Percentiles rank a stretch among this genome's conserved stretches.
Evolutionary conservation across 768 basidiomycete genomes (phyloP).

Genomic region (Boletales sp.): DNA sequence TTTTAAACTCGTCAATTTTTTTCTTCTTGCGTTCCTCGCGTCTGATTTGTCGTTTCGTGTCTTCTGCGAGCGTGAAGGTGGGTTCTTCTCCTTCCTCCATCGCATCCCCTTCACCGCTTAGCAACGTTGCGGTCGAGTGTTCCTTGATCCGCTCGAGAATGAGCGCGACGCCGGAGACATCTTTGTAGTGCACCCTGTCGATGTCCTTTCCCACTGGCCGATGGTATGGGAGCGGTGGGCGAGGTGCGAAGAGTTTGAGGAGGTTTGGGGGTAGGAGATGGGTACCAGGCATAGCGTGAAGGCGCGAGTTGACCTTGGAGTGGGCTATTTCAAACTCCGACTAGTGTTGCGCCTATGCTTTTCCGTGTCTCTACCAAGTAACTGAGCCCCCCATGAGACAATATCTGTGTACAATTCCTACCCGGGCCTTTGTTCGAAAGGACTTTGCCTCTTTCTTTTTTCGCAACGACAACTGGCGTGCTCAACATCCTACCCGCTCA

Average conservation of each 20-base stretch:
- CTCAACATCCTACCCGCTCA: slow-evolving; percentile 13
- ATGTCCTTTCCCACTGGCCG: slow-evolving; percentile 85
- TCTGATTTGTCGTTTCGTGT: slow-evolving; percentile 72
- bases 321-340: slow-evolving; percentile 34
- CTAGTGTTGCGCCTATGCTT: neutral
- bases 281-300: slow-evolving; percentile 55
- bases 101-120: slow-evolving; percentile 55
- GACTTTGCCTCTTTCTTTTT: slow-evolving; percentile 58
- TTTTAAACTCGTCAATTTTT: slow-evolving; percentile 70
- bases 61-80: slow-evolving; percentile 77
- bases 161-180: slow-evolving; percentile 71
- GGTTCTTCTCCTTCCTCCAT: slow-evolving; percentile 89
- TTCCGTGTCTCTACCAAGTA: too few species aligned
- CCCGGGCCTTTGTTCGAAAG: slow-evolving; percentile 1
- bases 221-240: slow-evolving; percentile 83
- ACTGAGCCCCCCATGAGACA: too few species aligned
- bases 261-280: slow-evolving; percentile 94
- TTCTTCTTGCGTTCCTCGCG: slow-evolving; percentile 78
- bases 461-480: slow-evolving; percentile 54
- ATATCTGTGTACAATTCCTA: too few species aligned
- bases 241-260: slow-evolving; percentile 92
- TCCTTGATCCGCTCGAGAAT: slow-evolving; percentile 75
- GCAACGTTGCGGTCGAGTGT: slow-evolving; percentile 64
- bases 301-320: neutral
- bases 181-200: slow-evolving; percentile 64